These are phyloP conservation scores for Hyphopichia fennica DNA, from an alignment of 1,139 yeast genomes.

Conservation along the genomic window DNA sequence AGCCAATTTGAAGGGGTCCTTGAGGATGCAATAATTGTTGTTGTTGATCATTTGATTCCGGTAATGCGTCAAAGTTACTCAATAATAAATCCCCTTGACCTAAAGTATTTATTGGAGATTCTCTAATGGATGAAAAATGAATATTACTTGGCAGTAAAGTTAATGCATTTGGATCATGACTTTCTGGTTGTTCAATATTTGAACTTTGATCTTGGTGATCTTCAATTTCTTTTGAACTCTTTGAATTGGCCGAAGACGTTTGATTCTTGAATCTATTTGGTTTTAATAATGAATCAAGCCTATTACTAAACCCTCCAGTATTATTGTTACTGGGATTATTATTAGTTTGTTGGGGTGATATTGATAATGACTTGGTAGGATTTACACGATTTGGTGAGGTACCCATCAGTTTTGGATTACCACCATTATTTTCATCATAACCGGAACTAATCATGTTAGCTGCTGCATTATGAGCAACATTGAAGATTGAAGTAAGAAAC, in stretches of 20 bases:
- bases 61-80: constrained; percentile 47
- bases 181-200: not conserved
- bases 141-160: constrained; percentile 24
- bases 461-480: constrained; percentile 28
- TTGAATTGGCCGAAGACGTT: not conserved
- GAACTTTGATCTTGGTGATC: constrained; percentile 1
- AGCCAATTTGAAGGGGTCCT: not conserved
- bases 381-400: constrained; percentile 7
- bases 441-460: constrained; percentile 4
- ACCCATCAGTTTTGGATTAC: constrained; percentile 1
- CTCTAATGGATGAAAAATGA: constrained; percentile 60
- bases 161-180: not conserved
- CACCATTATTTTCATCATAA: not conserved
- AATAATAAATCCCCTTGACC: constrained; percentile 74
- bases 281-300: constrained; percentile 19
- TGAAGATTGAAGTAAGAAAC: constrained; percentile 26
- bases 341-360: not conserved
- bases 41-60: not conserved
- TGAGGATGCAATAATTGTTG: not conserved
- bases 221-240: not conserved
- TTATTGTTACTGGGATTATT: not conserved
- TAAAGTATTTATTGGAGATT: constrained; percentile 58
- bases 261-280: constrained; percentile 5
- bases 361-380: not conserved
- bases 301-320: constrained; percentile 5